Percentiles rank a stretch among this genome's conserved stretches.
Evolutionary conservation across 805 yeast species (phyloP).

Genomic region (Candida quercuum): DNA sequence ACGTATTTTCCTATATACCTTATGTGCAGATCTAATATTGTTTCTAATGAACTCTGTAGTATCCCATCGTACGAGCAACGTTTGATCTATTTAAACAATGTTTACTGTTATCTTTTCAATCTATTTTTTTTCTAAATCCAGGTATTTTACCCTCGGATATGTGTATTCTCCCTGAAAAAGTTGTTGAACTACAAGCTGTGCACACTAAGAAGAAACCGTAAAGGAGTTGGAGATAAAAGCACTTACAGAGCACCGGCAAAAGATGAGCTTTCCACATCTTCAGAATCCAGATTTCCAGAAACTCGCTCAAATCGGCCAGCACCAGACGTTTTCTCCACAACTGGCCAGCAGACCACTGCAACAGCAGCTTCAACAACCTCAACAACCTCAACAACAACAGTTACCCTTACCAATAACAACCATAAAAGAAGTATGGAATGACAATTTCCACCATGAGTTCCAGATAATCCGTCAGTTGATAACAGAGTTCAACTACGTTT

Average conservation of each 20-base stretch:
- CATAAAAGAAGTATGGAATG: constrained; percentile 69
- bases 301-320: constrained; percentile 12
- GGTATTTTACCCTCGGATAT: too few species aligned
- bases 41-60: too few species aligned
- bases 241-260: not conserved
- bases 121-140: too few species aligned
- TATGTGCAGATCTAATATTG: too few species aligned
- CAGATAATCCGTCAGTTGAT: constrained; percentile 53
- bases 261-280: constrained; percentile 8
- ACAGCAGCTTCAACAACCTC: constrained; percentile 16
- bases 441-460: constrained; percentile 64
- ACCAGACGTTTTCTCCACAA: constrained; percentile 7
- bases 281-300: constrained; percentile 12
- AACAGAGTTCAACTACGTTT: constrained; percentile 50
- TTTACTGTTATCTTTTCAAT: too few species aligned
- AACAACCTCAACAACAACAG: constrained; percentile 9
- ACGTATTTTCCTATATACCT: too few species aligned
- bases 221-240: too few species aligned
- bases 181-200: too few species aligned
- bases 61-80: too few species aligned
- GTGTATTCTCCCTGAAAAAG: too few species aligned
- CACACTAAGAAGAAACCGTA: too few species aligned
- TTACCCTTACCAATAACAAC: constrained; percentile 29
- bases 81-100: too few species aligned
- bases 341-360: constrained; percentile 14